Base-by-base conservation (phyloP, 139 green algal genomes). In the Bryopsis sp. region DNA sequence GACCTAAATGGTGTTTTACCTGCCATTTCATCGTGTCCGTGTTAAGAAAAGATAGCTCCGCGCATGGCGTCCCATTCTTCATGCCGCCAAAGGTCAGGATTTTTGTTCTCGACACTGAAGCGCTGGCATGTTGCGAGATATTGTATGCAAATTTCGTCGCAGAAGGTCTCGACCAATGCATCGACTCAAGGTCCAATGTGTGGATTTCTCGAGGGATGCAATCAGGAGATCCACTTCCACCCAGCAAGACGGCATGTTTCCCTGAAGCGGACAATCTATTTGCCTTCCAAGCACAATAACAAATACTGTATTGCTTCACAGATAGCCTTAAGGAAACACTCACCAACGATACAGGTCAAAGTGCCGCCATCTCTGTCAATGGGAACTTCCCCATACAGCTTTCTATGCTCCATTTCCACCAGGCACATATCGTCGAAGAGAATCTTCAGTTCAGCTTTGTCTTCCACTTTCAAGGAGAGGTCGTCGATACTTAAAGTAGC, bases 1-100 rank as follows among this genome's bases (percentile, higher is more conserved):
- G n/a, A 33, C 6, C 6, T 65, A 5, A 22, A 22, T 26, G 7
- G 4, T 11, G 24, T 35, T 34, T 32, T 28, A 66, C 57, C 1
- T 70, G 58, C 72, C 72, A 78, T 37, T 78, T 78, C 54, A 78
- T 70, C 31, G 32, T 71, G 50, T 78, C 72, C 22, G 64, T 74
- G 66, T 78, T 65, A 39, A 78, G 66, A 3, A 74, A 60, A 7
- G 37, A 7, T 11, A 35, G n/a, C 3, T 58, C 37, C 15, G 38
- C 39, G 19, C 3, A 38, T 11, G 24, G 19, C 7, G 5, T 6
- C 6, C 37, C 37, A 38, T 57, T 57, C 5, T 32, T 35, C 6
- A 54, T 19, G 6, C 34, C 37, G 7, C 62, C 62, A 57, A 48
- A 69, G 62, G 32, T 33, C 3, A 69, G 8, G 36, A 69, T 34